Percentiles rank a stretch among this genome's conserved stretches.
phyloP scores from a whole-genome alignment of 1,139 yeast species.

The Scheffersomyces segobiensis region DNA sequence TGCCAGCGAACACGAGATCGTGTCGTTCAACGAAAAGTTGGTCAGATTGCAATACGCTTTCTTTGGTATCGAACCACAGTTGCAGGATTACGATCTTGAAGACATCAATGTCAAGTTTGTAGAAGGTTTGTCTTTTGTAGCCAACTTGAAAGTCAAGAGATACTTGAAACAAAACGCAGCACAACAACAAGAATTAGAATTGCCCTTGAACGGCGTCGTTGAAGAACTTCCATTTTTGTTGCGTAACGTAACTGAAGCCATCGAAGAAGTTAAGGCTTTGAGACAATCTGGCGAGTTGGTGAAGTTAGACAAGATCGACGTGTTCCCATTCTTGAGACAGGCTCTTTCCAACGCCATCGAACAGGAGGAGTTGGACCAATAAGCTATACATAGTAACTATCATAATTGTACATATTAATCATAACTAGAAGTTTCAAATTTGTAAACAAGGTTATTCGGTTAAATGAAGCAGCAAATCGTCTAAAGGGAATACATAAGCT shows the following conservation, averaged over 20 bases:
- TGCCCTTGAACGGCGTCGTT: slow-evolving; percentile 41
- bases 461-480: not conserved
- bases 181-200: slow-evolving; percentile 14
- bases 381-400: not conserved
- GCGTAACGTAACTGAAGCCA: slow-evolving; percentile 52
- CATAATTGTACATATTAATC: not conserved
- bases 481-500: not conserved
- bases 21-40: slow-evolving; percentile 64
- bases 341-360: slow-evolving; percentile 27
- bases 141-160: slow-evolving; percentile 59
- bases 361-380: slow-evolving; percentile 6
- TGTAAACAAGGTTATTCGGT: not conserved
- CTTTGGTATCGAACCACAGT: slow-evolving; percentile 67
- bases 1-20: slow-evolving; percentile 58
- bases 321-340: slow-evolving; percentile 39
- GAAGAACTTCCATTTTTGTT: slow-evolving; percentile 48
- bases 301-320: slow-evolving; percentile 41
- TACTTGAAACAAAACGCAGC: slow-evolving; percentile 22
- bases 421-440: not conserved
- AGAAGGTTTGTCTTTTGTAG: slow-evolving; percentile 66
- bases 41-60: slow-evolving; percentile 78
- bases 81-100: slow-evolving; percentile 40
- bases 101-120: slow-evolving; percentile 58
- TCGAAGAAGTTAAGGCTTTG: slow-evolving; percentile 48
- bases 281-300: slow-evolving; percentile 32